Evolutionary conservation across 116 monocot genomes (phyloP), one percentile per base, ranked within the genome.

Genomic region (Dioscorea cayenensis): DNA sequence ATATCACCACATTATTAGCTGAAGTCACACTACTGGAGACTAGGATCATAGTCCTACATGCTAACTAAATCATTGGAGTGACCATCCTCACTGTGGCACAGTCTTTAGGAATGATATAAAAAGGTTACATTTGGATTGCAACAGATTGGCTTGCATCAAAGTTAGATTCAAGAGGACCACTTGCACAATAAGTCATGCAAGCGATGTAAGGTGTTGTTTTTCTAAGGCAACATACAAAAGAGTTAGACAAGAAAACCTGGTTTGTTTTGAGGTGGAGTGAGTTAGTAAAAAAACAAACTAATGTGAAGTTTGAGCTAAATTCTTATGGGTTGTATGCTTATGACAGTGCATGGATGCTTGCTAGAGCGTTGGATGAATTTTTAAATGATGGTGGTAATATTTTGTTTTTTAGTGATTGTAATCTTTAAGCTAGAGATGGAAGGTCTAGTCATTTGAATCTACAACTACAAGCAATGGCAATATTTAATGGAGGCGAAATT

Each of bases 111-210:
- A 93, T 93, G 97, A 70, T 93, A 73, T 65, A 60, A 25, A 25
- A 25, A 75, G 97, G 97, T 3, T 97, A 93, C 77, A 93, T 90
- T 6, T 97, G 97, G 97, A 90, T 97, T 65, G 77, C 86, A 23
- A 90, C 97, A 7, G 97, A 97, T 63, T 97, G 97, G 93, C 86
- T 97, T 29, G 60, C 88, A 63, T 66, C 97, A 14, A 76, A 77
- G 11, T 58, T 97, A 65, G 93, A 93, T 76, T 90, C 95, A 35
- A 75, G 71, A 17, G 59, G 68, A 1, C 66, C 65, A 29, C 5
- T 64, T 20, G 68, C 73, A 74, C 49, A 73, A 27, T 69, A 73
- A 32, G 84, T 28, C 14, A 84, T 86, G 88, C 77, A 77, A 68
- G 66, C 83, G 35, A 65, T 89, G 25, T 93, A 97, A 80, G 97